Evolutionary conservation across 2,329 filamentous ascomycete genomes (phyloP), one percentile per base, ranked within the genome.

Genomic region (Plenodomus biglobosus): DNA sequence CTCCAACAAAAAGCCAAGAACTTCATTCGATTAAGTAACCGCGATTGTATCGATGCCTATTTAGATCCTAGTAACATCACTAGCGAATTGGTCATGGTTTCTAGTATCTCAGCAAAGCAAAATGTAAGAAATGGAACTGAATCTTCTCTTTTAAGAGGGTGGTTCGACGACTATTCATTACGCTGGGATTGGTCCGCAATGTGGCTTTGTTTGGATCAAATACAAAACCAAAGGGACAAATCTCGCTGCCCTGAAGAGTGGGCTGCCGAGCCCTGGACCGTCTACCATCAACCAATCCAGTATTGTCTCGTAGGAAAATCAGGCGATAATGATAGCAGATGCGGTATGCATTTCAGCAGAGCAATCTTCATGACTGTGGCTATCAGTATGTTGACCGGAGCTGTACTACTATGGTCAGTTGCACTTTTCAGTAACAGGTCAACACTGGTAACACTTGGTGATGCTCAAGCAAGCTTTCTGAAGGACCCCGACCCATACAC

Each of bases 41-140:
- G 8, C 27, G 24, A 44, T 8, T 44, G 41, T 38, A 35, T 44
- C n/a, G 16, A 35, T 6, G 41, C 41, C 30, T 20, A 44, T 17
- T 11, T 27, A 5, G 24, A 42, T 42, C 39, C 39, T 4, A 20
- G 39, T 5, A 42, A 16, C 5, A 20, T 20, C 20, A 8, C 11
- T 20, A 19, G 11, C 20, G 39, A 42, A 30, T 19, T 42, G n/a
- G 16, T 42, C 8, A 8, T 42, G 15, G 39, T 42, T 20, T 27
- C 39, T 19, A 42, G 7, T 16, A 17, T 42, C 10, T 3, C 39
- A n/a, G 30, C 39, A 10, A 17, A 32, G 20, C 11, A 42, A n/a
- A 24, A 42, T 16, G 18, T 16, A 20, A 15, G 39, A 32, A 19
- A 24, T 32, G 24, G 24, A 8, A 19, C 24, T 17, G n/a, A 4